These are phyloP conservation scores for Porogramme epimiltina DNA, from an alignment of 1,284 basidiomycete species.

Conservation along the genomic window DNA sequence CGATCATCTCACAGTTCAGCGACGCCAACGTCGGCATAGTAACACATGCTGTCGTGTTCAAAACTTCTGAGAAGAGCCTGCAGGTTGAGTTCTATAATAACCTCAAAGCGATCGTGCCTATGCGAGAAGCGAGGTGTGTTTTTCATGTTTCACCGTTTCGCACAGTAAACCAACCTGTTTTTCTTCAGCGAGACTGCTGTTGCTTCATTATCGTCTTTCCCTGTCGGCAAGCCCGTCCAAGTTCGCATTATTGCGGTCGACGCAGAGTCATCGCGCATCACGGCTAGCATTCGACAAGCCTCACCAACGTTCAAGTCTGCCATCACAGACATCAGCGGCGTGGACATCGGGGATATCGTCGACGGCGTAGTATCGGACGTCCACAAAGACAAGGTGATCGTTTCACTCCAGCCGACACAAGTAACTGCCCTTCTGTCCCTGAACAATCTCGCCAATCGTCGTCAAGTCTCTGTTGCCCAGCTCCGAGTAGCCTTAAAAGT, in stretches of 20 bases:
- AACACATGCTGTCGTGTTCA: conserved; percentile 85
- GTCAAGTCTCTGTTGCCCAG: conserved; percentile 68
- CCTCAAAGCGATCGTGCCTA: conserved; percentile 82
- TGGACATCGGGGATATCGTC: conserved; percentile 79
- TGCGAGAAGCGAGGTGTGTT: conserved; percentile 76
- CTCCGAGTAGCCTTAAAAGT: conserved; percentile 67
- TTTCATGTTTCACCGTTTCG: no score
- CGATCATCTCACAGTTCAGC: conserved; percentile 67
- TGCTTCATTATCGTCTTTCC: conserved; percentile 71
- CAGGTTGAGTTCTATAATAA: conserved; percentile 92
- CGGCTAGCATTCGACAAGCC: conserved; percentile 89
- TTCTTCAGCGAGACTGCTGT: conserved; percentile 60
- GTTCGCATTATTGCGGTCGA: conserved; percentile 84
- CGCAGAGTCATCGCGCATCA: conserved; percentile 62
- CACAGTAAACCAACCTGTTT: background rate
- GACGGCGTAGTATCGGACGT: conserved; percentile 74
- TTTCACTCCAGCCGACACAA: conserved; percentile 72
- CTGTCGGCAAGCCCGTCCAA: conserved; percentile 83
- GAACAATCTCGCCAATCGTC: conserved; percentile 85
- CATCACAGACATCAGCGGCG: conserved; percentile 63
- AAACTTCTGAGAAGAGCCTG: conserved; percentile 76
- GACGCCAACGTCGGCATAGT: conserved; percentile 76
- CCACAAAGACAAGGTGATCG: conserved; percentile 82
- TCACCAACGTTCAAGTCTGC: conserved; percentile 52
- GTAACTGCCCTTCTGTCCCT: conserved; percentile 85